These are phyloP conservation scores for Thermothielavioides terrestris DNA, from an alignment of 495 filamentous ascomycete species.

Conservation along the genomic window DNA sequence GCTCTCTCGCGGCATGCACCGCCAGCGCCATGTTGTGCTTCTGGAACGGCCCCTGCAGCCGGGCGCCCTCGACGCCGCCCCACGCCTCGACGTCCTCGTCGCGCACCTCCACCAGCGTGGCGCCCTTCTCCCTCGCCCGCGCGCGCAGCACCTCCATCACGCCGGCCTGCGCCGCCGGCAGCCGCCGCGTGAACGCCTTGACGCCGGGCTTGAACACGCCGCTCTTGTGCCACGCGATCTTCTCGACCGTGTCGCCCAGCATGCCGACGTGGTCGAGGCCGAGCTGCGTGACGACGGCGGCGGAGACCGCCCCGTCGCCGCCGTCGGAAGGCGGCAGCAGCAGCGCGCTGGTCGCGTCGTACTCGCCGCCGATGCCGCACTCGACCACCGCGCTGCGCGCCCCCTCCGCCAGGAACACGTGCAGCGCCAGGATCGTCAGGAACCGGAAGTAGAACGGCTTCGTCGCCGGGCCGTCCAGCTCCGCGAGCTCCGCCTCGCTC, in stretches of 20 bases:
- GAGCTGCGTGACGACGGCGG: constrained; percentile 36
- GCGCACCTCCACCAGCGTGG: constrained; percentile 25
- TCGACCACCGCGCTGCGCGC: constrained; percentile 38
- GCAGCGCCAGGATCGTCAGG: constrained; percentile 39
- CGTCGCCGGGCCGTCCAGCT: constrained; percentile 23
- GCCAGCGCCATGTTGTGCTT: constrained; percentile 40
- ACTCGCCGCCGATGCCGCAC: constrained; percentile 45
- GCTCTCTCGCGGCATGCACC: constrained; percentile 31
- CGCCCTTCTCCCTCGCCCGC: constrained; percentile 31
- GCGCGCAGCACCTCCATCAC: constrained; percentile 33
- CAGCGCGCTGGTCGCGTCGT: constrained; percentile 43
- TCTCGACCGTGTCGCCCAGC: constrained; percentile 38
- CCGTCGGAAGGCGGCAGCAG: too few species aligned
- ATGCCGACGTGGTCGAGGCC: constrained; percentile 44
- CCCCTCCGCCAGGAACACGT: constrained; percentile 35
- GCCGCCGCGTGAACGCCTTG: constrained; percentile 30
- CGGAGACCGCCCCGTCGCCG: constrained; percentile 29
- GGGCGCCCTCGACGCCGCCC: constrained; percentile 24
- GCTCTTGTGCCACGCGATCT: constrained; percentile 48
- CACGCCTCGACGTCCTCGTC: constrained; percentile 29
- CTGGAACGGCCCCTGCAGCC: constrained; percentile 36
- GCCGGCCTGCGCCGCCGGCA: constrained; percentile 10
- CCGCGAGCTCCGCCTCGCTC: constrained; percentile 7
- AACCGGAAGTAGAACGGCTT: constrained; percentile 54
- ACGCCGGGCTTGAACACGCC: constrained; percentile 39